Evolutionary conservation across 345 rosid species (phyloP).

Genomic region (Rubroshorea leprosula): DNA sequence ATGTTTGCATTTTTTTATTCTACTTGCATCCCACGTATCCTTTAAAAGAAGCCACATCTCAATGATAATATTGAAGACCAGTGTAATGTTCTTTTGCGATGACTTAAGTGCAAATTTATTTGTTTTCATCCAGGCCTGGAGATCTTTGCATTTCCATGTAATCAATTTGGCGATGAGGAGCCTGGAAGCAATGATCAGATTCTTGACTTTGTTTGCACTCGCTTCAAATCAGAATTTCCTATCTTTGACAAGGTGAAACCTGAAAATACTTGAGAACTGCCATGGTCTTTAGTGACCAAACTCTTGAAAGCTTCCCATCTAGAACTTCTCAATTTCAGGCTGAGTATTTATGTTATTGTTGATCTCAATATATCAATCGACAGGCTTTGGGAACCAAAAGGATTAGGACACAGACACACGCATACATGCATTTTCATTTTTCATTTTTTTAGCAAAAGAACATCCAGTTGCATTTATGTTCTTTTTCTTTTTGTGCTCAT

Average conservation of each 20-base stretch:
- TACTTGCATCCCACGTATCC: no score
- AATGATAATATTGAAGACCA: no score
- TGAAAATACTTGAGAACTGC: background rate
- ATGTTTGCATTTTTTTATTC: no score
- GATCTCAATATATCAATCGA: no score
- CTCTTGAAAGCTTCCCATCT: no score
- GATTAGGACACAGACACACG: background rate
- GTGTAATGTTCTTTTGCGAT: no score
- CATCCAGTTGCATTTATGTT: background rate
- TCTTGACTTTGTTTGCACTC: constrained; percentile 59
- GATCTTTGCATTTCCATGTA: constrained; percentile 87
- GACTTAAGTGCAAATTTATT: no score
- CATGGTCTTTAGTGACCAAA: no score
- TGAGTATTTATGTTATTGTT: no score
- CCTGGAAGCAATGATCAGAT: constrained; percentile 71
- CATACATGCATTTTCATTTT: background rate
- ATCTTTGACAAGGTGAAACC: constrained; percentile 63
- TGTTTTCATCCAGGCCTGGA: constrained; percentile 51
- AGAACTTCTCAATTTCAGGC: no score
- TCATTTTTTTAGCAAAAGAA: background rate
- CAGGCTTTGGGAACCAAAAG: background rate
- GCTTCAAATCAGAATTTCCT: constrained; percentile 79
- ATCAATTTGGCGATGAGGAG: constrained; percentile 87
- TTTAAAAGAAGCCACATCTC: no score
- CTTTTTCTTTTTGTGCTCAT: no score